Percentiles rank a stretch among this genome's conserved stretches.
phyloP scores from a whole-genome alignment of 2,329 filamentous ascomycete species.

The Gnomoniopsis smithogilvyi region DNA sequence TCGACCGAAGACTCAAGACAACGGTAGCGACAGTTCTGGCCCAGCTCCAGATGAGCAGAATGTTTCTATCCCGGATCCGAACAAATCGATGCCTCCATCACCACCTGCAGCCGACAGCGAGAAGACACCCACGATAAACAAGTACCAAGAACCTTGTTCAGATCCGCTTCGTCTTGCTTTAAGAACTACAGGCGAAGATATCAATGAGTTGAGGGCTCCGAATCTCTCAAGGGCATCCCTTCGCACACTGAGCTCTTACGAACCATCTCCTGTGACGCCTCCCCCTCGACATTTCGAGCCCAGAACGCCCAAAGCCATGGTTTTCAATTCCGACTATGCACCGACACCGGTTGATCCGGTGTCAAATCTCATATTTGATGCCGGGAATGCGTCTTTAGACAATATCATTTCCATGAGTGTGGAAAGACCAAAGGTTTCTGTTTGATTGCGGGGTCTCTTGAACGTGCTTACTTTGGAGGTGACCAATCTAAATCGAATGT shows the following conservation, averaged over 20 bases:
- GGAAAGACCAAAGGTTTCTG: not conserved
- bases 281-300: conserved; percentile 25
- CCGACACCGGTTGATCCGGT: not conserved
- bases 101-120: not conserved
- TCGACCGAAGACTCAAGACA: not conserved
- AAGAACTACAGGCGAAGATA: not conserved
- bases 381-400: not conserved
- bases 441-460: too few relatives aligned
- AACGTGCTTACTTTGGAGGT: too few relatives aligned
- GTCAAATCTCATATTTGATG: not conserved
- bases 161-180: not conserved
- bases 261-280: conserved; percentile 13
- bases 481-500: too few relatives aligned
- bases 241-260: conserved; percentile 6
- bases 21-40: not conserved
- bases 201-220: not conserved
- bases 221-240: not conserved
- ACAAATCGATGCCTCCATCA: not conserved
- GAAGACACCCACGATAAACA: not conserved
- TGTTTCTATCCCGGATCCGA: not conserved
- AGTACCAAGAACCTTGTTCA: not conserved
- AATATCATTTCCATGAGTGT: not conserved
- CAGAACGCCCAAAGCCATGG: conserved; percentile 28
- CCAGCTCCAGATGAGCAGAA: not conserved
- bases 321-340: not conserved